Evolutionary conservation across 139 green algal species (phyloP), one percentile per base, ranked within the genome.

Genomic region (Ulvella scutata): DNA sequence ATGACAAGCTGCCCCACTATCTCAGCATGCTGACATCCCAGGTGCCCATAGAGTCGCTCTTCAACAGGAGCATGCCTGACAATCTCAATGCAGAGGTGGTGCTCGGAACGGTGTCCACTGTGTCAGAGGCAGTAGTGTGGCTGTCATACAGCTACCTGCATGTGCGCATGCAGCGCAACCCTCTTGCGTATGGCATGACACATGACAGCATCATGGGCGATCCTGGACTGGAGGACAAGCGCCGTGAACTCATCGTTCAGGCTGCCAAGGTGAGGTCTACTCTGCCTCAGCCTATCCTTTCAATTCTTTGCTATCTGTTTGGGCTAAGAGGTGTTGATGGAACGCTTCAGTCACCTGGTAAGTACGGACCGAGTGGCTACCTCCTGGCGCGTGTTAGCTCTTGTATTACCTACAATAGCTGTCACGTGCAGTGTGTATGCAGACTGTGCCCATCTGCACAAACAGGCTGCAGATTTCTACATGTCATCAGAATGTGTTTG

Each of bases 81-180:
- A 92, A 97, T 78, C 82, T 98, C 31, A 98, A 98, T 75, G 93
- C 93, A 0, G 94, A 99, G 82, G 87, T 99, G 28, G 93, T 97
- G 43, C 82, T 99, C 75, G 95, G 95, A 40, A 96, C 86, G 1
- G 93, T 98, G 6, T 94, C 91, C 31, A 99, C 95, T 73, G 82
- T 98, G 43, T 83, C 76, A 4, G 95, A 99, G 85, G 92, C 83
- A 3, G 77, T 75, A 3, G 77, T 78, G n/a, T 99, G 95, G 95
- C 85, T 99, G 37, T 81, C 74, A 4, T 99, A 98, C 85, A 96
- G 94, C 38, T 99, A 99, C 85, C 83, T 99, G 43, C 89, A 87
- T 77, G 87, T 90, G 9, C 88, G 95, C 72, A 96, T 98, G 92
- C 75, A 82, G 35, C 75, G 85, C 35, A 98, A 98, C 79, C 95